Conservation (phyloP, 2,329 filamentous ascomycete genomes). For the Fusarium tupiense region DNA sequence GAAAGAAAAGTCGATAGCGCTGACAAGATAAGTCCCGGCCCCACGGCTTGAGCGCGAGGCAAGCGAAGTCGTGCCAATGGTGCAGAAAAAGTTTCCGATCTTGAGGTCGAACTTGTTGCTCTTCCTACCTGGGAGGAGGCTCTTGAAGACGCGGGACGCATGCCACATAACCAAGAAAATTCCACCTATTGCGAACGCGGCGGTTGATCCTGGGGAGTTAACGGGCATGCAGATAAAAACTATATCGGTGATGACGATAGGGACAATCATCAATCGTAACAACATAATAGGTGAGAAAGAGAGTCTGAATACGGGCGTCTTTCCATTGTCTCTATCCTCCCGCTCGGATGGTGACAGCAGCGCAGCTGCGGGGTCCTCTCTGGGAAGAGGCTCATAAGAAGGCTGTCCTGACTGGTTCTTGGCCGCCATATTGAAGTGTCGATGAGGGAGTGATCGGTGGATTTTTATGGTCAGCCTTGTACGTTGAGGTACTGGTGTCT, state of each 20-base stretch:
- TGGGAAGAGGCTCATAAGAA: conserved; percentile 27
- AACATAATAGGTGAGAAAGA: conserved; percentile 31
- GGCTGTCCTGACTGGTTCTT: conserved; percentile 15
- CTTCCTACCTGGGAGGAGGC: conserved; percentile 13
- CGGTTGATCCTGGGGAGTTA: not conserved
- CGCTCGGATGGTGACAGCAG: conserved; percentile 25
- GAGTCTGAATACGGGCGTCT: conserved; percentile 13
- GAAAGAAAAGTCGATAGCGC: conserved; percentile 31
- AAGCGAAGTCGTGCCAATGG: conserved; percentile 13
- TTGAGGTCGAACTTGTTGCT: conserved; percentile 34
- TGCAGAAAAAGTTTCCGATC: conserved; percentile 37
- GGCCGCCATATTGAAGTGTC: conserved; percentile 21
- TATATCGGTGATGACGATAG: conserved; percentile 26
- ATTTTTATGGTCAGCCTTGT: not conserved
- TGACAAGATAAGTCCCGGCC: conserved; percentile 18
- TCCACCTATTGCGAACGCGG: conserved; percentile 20
- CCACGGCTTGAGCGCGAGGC: not conserved
- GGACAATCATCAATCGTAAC: conserved; percentile 20
- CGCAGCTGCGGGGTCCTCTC: conserved; percentile 25
- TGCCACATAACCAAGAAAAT: conserved; percentile 26
- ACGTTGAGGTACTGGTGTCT: not conserved
- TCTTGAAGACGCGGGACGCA: conserved; percentile 5
- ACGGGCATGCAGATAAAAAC: conserved; percentile 14
- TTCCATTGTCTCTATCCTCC: conserved; percentile 10
- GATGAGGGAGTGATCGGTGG: not conserved